phyloP scores from a whole-genome alignment of 306 rosid genomes.

The Glycine soja region DNA sequence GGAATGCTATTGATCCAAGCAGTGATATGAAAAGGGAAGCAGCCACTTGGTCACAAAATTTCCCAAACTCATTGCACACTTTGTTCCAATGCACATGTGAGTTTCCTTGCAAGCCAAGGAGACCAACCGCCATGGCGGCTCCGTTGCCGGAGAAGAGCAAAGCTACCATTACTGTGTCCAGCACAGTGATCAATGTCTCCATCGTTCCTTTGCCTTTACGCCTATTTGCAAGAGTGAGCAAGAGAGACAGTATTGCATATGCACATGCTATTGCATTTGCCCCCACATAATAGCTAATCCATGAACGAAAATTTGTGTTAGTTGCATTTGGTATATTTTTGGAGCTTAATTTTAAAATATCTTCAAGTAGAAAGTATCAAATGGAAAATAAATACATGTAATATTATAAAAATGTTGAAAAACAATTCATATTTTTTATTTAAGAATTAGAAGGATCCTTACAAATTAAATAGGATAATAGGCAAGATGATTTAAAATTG shows the following conservation, averaged over 20 bases:
- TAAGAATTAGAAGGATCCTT: background rate
- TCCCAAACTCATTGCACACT: slow-evolving; percentile 69
- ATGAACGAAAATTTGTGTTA: background rate
- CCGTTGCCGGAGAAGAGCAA: slow-evolving; percentile 73
- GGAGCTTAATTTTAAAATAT: background rate
- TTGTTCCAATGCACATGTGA: slow-evolving; percentile 73
- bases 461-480: background rate
- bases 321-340: background rate
- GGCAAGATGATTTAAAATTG: background rate
- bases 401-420: too few species aligned
- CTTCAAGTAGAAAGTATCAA: background rate
- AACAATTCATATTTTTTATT: background rate
- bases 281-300: slow-evolving; percentile 65
- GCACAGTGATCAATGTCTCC: slow-evolving; percentile 32
- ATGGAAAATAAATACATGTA: too few species aligned
- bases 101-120: slow-evolving; percentile 70
- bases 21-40: slow-evolving; percentile 55
- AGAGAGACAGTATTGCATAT: slow-evolving; percentile 60
- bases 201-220: slow-evolving; percentile 38
- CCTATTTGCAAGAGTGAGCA: slow-evolving; percentile 44
- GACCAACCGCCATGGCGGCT: slow-evolving; percentile 65
- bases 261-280: slow-evolving; percentile 65
- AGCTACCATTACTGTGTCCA: slow-evolving; percentile 65
- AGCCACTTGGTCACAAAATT: slow-evolving; percentile 64
- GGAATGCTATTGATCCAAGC: slow-evolving; percentile 56